Conservation (phyloP, 139 green algal genomes). For the Closterium sp. region DNA sequence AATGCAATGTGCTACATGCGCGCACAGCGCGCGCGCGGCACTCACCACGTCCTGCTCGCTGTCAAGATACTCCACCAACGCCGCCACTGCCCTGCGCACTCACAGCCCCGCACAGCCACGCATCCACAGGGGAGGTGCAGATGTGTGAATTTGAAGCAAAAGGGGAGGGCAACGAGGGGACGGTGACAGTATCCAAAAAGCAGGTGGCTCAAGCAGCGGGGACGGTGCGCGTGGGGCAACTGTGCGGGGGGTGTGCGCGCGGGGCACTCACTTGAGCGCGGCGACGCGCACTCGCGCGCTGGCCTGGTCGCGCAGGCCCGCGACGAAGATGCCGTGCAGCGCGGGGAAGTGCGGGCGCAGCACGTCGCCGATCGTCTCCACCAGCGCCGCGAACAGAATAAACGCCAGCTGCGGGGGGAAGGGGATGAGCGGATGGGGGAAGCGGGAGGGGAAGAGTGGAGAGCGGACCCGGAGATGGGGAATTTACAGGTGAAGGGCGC, state of each 20-base stretch:
- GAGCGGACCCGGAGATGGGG: not conserved
- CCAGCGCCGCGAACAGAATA: slow-evolving; percentile 64
- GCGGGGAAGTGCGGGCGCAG: slow-evolving; percentile 56
- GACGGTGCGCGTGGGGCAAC: not conserved
- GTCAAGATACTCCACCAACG: slow-evolving; percentile 43
- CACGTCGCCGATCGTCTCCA: slow-evolving; percentile 62
- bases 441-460: not conserved
- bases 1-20: not conserved
- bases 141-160: no score
- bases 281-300: slow-evolving; percentile 54
- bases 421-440: not conserved
- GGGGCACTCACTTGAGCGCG: slow-evolving; percentile 56
- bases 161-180: no score
- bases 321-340: slow-evolving; percentile 55
- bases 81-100: slow-evolving; percentile 44
- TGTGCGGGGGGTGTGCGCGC: not conserved
- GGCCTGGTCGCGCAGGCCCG: slow-evolving; percentile 55
- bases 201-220: no score
- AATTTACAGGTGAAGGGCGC: not conserved
- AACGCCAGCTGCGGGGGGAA: slow-evolving; percentile 60
- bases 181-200: no score
- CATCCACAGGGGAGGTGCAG: no score
- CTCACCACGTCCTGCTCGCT: slow-evolving; percentile 47
- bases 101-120: not conserved
- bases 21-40: not conserved